Percentiles rank a stretch among this genome's conserved stretches.
These are phyloP conservation scores for Solanum hybrid DNA, from an alignment of 305 asterid species.

Conservation along the genomic window DNA sequence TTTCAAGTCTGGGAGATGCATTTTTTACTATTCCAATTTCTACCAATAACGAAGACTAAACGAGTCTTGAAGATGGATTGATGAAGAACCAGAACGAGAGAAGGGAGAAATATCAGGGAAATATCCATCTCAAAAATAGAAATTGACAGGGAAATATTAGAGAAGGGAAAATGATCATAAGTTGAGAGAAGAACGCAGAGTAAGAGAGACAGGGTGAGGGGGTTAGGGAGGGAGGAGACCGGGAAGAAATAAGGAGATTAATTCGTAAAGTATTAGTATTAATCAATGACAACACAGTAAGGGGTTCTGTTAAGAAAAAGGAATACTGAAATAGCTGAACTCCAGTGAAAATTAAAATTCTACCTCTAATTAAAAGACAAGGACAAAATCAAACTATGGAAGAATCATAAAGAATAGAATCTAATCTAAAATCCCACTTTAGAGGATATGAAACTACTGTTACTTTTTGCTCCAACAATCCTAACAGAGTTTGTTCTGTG, in stretches of 20 bases:
- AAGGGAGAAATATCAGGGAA: not conserved
- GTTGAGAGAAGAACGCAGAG: not conserved
- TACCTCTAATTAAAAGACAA: not conserved
- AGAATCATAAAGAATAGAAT: not conserved
- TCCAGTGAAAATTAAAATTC: not conserved
- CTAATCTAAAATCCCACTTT: not conserved
- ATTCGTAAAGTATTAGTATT: not conserved
- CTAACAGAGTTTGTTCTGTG: not conserved
- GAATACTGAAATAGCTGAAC: not conserved
- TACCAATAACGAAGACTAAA: not conserved
- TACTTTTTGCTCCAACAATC: not conserved
- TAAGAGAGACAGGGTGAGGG: not conserved
- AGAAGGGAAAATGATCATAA: not conserved
- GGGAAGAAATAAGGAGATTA: not conserved
- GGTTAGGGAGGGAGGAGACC: not conserved
- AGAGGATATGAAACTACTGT: not conserved
- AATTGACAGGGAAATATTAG: not conserved
- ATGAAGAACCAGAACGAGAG: not conserved
- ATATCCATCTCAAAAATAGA: not conserved
- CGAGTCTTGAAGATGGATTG: not conserved
- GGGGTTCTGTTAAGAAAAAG: not conserved
- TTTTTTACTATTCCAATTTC: not conserved
- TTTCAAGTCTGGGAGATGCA: not conserved
- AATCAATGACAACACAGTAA: not conserved
- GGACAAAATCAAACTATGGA: not conserved